Evolutionary conservation across 805 yeast species (phyloP).

Genomic region (Phaffomyces antillensis): DNA sequence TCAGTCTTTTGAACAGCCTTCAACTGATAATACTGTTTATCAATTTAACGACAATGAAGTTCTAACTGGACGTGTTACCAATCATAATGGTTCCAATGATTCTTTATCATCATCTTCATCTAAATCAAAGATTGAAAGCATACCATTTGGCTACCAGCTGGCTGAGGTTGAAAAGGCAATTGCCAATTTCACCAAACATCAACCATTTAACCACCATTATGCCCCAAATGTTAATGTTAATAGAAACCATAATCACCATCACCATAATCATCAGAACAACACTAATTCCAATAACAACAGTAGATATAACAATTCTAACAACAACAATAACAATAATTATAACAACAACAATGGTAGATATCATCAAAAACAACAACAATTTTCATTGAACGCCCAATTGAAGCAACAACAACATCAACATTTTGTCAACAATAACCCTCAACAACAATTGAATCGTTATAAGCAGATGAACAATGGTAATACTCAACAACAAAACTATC

Average conservation of each 20-base stretch:
- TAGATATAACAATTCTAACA: slow-evolving; percentile 4
- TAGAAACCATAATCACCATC: slow-evolving; percentile 9
- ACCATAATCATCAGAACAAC: slow-evolving; percentile 7
- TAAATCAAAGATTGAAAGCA: slow-evolving; percentile 10
- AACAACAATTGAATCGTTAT: slow-evolving; percentile 17
- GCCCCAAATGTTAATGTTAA: slow-evolving; percentile 23
- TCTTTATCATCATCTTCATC: not conserved
- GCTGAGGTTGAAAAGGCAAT: slow-evolving; percentile 25
- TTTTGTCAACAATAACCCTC: slow-evolving; percentile 11
- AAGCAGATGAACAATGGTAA: slow-evolving; percentile 10
- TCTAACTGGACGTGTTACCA: not conserved
- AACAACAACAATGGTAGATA: slow-evolving; percentile 2
- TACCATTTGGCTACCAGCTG: slow-evolving; percentile 21
- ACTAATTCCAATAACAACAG: slow-evolving; percentile 3
- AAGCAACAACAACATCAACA: slow-evolving; percentile 22
- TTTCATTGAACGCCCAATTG: slow-evolving; percentile 18
- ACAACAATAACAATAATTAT: slow-evolving; percentile 1
- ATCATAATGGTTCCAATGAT: not conserved
- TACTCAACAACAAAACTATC: slow-evolving; percentile 3
- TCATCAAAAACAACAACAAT: slow-evolving; percentile 8
- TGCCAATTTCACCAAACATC: slow-evolving; percentile 24
- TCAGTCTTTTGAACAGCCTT: not conserved
- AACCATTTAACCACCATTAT: slow-evolving; percentile 25
- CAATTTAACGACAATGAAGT: not conserved
- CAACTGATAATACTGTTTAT: not conserved